Evolutionary conservation across 164 flowering plant genomes (phyloP), one percentile per base, ranked within the genome.

Genomic region (Santalum album): DNA sequence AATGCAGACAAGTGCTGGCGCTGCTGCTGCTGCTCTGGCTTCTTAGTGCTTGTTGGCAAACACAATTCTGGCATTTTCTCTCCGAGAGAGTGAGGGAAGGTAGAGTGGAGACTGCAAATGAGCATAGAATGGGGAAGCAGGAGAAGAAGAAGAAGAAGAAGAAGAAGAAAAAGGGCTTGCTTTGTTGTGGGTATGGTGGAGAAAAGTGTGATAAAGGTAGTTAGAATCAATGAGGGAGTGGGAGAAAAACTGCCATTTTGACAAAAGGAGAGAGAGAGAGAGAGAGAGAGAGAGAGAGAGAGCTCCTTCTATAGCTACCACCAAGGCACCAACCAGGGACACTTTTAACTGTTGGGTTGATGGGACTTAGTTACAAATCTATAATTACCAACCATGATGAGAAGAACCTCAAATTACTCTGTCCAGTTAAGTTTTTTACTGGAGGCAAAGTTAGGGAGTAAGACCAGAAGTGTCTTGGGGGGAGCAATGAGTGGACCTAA

Each of bases 61-160:
- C 62, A 60, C 38, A 69, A 56, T 61, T 74, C 72, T 54, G 77
- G 50, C 82, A 73, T 70, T 53, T 71, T 54, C 57, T 25, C 65
- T 51, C 29, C 34, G 7, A 0, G 42, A 2, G 42, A 0, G 16
- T 19, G 50, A 1, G 12, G 16, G 32, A 18, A 12, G 14, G 16
- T 11, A 3, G 14, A 38, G 9, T 3, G 42, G 42, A n/a, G n/a
- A n/a, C n/a, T n/a, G n/a, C n/a, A n/a, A n/a, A n/a, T n/a, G n/a
- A n/a, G n/a, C 49, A 48, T n/a, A n/a, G n/a, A n/a, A n/a, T n/a
- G n/a, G 40, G 51, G 56, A 40, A 18, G 36, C 22, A 54, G 21
- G 45, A 45, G 17, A 38, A 0, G 16, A 38, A 38, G 16, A 38
- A 1, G 42, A 38, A 38, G 42, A 38, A 38, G 42, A 38, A 38